phyloP scores from a whole-genome alignment of 257 asterid species.

The Eustoma russellianum region DNA sequence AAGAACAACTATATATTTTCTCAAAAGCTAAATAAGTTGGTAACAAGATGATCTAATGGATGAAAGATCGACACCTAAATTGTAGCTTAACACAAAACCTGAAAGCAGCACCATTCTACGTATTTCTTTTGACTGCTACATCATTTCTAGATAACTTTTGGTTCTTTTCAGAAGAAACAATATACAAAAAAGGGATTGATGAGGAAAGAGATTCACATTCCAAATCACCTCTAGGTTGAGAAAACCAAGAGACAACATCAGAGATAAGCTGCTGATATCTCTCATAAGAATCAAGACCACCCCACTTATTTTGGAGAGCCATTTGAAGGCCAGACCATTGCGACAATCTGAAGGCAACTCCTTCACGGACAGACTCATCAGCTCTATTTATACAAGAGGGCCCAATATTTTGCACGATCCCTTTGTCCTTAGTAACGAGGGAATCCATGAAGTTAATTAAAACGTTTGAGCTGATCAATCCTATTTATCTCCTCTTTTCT shows the following conservation, averaged over 20 bases:
- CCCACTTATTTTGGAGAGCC: conserved; percentile 45
- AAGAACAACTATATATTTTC: no score
- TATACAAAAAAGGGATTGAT: background rate
- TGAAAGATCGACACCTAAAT: no score
- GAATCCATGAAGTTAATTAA: background rate
- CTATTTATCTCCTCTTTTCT: no score
- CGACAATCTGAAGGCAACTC: conserved; percentile 26
- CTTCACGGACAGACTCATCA: conserved; percentile 8
- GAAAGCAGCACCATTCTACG: no score
- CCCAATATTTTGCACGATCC: background rate
- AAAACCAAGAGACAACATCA: conserved; percentile 32
- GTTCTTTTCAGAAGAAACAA: no score
- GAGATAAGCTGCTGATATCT: conserved; percentile 25
- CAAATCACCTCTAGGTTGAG: conserved; percentile 21
- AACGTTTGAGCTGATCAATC: background rate
- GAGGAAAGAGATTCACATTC: no score
- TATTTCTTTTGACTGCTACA: no score
- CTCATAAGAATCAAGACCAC: conserved; percentile 30
- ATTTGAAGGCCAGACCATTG: conserved; percentile 39
- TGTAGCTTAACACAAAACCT: no score
- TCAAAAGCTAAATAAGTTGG: no score
- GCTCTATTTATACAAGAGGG: background rate
- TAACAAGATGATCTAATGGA: no score
- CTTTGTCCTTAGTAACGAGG: background rate
- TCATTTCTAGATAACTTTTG: no score